These are phyloP conservation scores for Penicillium argentinense DNA, from an alignment of 495 filamentous ascomycete species.

Conservation along the genomic window DNA sequence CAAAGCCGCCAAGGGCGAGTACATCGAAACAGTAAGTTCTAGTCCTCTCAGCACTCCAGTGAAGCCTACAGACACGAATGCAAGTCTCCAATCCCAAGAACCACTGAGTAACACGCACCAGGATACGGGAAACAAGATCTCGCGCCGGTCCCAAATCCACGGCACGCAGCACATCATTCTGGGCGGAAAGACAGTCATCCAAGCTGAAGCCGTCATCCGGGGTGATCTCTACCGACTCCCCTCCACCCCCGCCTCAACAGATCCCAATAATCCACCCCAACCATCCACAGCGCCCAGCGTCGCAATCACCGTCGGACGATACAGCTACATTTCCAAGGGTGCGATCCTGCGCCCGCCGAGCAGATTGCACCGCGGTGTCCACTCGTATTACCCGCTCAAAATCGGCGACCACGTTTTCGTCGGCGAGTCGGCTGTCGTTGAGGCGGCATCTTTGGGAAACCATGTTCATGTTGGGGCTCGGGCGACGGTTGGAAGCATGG, in stretches of 20 bases:
- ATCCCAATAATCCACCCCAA: conserved; percentile 19
- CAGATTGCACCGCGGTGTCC: conserved; percentile 56
- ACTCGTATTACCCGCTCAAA: conserved; percentile 79
- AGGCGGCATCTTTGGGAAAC: conserved; percentile 74
- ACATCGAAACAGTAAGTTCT: conserved; percentile 82
- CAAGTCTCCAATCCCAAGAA: conserved; percentile 4
- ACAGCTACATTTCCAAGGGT: conserved; percentile 76
- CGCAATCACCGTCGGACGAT: conserved; percentile 82
- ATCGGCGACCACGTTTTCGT: conserved; percentile 93
- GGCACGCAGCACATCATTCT: conserved; percentile 98
- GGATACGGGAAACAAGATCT: conserved; percentile 99
- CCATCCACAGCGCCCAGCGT: conserved; percentile 33
- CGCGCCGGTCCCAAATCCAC: conserved; percentile 82
- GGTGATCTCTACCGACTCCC: conserved; percentile 73
- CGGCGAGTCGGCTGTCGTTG: conserved; percentile 67
- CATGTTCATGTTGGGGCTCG: conserved; percentile 80
- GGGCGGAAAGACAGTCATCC: conserved; percentile 91
- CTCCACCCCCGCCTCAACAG: conserved; percentile 28
- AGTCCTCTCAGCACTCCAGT: background rate
- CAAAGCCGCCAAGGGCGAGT: conserved; percentile 80
- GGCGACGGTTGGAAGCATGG: conserved; percentile 76
- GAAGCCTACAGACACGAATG: background rate
- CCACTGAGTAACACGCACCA: conserved; percentile 32
- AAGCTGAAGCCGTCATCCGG: conserved; percentile 86
- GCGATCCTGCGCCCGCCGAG: conserved; percentile 76